Base-by-base conservation (phyloP, 2,329 filamentous ascomycete genomes). In the Claviceps arundinis region DNA sequence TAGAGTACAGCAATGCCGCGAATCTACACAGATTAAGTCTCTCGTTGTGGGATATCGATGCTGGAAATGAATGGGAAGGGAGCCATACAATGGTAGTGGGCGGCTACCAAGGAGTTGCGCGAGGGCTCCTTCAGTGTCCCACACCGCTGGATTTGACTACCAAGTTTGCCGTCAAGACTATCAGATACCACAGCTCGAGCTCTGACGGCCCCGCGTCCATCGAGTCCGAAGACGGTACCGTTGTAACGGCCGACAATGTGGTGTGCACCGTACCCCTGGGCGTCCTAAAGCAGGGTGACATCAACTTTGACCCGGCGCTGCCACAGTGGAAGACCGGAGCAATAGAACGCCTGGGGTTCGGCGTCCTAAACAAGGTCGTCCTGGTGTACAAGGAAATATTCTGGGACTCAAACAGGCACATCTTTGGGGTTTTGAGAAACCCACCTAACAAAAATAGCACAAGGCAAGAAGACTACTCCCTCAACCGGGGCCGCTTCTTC, bases 51-150 rank as follows among this genome's bases (percentile, higher is more conserved):
- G 94, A 98, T 66, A 89, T 98, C 61, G 94, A 98, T 63, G 89
- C 90, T 48, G 93, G 93, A 0, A 96, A 98, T 60, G 93, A 98
- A 64, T 98, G 95, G 72, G 90, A 96, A 65, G 93, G 93, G 6
- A 84, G 87, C 56, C 94, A 98, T 65, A 89, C 88, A 1, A 91
- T 96, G 77, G 82, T 98, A 3, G 78, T 94, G 26, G 93, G 94
- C 42, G 93, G 93, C 1, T 98, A 97, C 63, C 89, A 94, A 59
- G 89, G 90, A 62, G 81, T 98, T 45, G 87, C 91, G n/a, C 82
- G 88, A 58, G 93, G 90, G 3, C 70, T 98, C 7, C 83, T 87
- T 68, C 81, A 85, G 48, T 81, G 84, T 47, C 93, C 93, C 0
- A 79, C 77, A 6, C 81, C 82, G 54, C 75, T 98, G 2, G 80